phyloP scores from a whole-genome alignment of 805 yeast genomes.

The Yarrowia sp. region DNA sequence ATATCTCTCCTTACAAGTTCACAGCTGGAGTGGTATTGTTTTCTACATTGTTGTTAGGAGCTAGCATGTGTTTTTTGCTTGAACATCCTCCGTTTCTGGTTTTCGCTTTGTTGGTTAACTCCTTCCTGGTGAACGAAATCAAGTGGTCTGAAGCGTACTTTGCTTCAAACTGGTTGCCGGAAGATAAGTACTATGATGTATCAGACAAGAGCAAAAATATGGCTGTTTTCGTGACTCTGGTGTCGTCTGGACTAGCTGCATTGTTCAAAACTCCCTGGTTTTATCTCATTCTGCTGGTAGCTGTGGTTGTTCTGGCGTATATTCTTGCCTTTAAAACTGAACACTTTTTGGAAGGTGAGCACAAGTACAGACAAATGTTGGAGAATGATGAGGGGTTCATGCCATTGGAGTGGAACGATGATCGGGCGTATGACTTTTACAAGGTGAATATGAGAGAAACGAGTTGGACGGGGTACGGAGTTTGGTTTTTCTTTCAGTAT shows the following conservation, averaged over 20 bases:
- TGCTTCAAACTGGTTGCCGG: slow-evolving; percentile 5
- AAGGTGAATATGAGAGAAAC: neutral
- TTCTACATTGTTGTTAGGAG: neutral
- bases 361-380: neutral
- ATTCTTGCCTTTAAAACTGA: neutral
- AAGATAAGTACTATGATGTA: neutral
- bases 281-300: neutral
- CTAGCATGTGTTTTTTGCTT: neutral
- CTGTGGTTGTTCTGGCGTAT: neutral
- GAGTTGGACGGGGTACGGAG: neutral
- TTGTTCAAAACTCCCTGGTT: neutral
- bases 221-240: neutral
- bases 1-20: neutral
- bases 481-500: neutral
- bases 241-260: neutral
- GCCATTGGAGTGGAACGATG: neutral
- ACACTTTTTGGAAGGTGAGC: neutral
- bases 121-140: slow-evolving; percentile 6
- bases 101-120: neutral
- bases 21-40: neutral
- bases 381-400: neutral
- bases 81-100: neutral
- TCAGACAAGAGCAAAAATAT: neutral
- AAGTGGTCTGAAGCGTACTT: neutral
- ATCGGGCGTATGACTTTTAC: neutral